phyloP scores from a whole-genome alignment of 352 stramenopile species.

The Globisporangium nunn region DNA sequence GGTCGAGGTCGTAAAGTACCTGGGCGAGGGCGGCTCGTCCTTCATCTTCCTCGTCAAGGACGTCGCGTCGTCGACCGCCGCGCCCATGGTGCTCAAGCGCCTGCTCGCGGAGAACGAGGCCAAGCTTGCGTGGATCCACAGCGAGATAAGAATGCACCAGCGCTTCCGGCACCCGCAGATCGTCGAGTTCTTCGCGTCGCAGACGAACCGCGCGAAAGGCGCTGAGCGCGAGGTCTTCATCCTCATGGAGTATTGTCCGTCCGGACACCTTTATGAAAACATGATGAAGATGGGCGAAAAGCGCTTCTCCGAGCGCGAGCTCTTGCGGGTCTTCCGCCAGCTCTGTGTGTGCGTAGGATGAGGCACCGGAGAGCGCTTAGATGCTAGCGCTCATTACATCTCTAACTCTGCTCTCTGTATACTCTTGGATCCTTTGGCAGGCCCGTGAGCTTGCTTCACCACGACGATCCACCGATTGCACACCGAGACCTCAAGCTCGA shows the following conservation, averaged over 20 bases:
- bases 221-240: constrained; percentile 88
- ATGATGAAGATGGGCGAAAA: constrained; percentile 84
- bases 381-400: neutral
- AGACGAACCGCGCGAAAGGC: constrained; percentile 28
- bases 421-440: constrained; percentile 13
- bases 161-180: constrained; percentile 58
- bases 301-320: constrained; percentile 58
- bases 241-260: constrained; percentile 95
- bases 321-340: constrained; percentile 55
- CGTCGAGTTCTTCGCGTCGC: constrained; percentile 59
- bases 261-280: constrained; percentile 91
- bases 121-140: constrained; percentile 49
- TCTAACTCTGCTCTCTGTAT: neutral
- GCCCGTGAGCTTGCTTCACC: constrained; percentile 53
- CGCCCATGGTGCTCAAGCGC: constrained; percentile 64
- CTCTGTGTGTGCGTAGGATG: constrained; percentile 56
- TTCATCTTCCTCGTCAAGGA: constrained; percentile 84
- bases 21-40: constrained; percentile 69
- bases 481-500: constrained; percentile 97
- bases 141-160: constrained; percentile 70
- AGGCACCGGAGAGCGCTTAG: too few species aligned
- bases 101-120: constrained; percentile 66
- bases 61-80: constrained; percentile 19
- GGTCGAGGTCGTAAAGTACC: constrained; percentile 65
- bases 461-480: constrained; percentile 86